Conservation (phyloP, 2,329 filamentous ascomycete genomes). For the Dothistroma pini region DNA sequence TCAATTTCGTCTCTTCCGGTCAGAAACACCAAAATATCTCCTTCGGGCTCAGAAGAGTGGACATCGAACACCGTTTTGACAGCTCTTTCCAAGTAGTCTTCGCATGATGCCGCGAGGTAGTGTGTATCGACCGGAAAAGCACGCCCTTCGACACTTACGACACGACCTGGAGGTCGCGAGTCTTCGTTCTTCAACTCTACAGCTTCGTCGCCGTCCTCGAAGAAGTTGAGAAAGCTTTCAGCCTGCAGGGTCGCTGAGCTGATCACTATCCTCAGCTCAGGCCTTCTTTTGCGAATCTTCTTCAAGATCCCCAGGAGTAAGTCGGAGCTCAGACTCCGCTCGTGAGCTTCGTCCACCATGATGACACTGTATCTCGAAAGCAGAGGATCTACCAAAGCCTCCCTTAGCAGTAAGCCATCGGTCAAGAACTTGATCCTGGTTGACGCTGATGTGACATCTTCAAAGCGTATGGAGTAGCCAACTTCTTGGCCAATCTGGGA, state of each 20-base stretch:
- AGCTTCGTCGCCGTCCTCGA: slow-evolving; percentile 46
- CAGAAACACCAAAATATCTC: slow-evolving; percentile 87
- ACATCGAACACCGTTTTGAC: slow-evolving; percentile 84
- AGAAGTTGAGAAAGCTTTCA: slow-evolving; percentile 79
- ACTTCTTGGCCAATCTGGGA: slow-evolving; percentile 81
- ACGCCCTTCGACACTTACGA: slow-evolving; percentile 82
- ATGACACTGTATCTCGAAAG: slow-evolving; percentile 89
- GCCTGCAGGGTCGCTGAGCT: slow-evolving; percentile 93
- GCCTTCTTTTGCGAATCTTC: slow-evolving; percentile 76
- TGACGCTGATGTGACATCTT: slow-evolving; percentile 80
- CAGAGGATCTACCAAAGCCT: slow-evolving; percentile 88
- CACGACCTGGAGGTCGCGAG: slow-evolving; percentile 49
- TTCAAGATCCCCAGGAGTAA: slow-evolving; percentile 85
- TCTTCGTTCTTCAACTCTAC: slow-evolving; percentile 27
- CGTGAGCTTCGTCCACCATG: slow-evolving; percentile 97
- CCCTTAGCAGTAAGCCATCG: slow-evolving; percentile 83
- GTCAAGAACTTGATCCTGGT: slow-evolving; percentile 95
- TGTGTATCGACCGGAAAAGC: slow-evolving; percentile 86
- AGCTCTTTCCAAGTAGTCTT: slow-evolving; percentile 82
- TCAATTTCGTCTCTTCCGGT: slow-evolving; percentile 95
- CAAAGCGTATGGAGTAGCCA: slow-evolving; percentile 87
- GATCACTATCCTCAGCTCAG: slow-evolving; percentile 81
- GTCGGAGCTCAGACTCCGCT: slow-evolving; percentile 88
- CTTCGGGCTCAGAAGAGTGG: slow-evolving; percentile 72
- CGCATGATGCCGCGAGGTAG: slow-evolving; percentile 71